A percentile compares a stretch with the other conserved stretches of the same genome.
Evolutionary conservation across 1,284 basidiomycete genomes (phyloP).

Genomic region (Fomitopsis schrenkii): DNA sequence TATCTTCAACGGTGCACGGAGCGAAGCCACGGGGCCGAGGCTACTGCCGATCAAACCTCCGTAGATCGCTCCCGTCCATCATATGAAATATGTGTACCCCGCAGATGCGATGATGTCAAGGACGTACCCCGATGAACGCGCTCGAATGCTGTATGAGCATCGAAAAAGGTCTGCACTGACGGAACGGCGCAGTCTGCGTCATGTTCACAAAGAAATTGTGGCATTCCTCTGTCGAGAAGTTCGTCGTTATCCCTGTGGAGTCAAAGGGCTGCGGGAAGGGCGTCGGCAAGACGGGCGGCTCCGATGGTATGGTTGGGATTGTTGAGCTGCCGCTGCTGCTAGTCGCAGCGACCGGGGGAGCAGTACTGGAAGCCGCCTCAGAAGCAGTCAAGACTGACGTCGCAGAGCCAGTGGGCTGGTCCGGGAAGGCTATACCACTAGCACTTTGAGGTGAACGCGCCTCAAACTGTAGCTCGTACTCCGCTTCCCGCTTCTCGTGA

Average conservation of each 20-base stretch:
- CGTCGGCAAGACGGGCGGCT: slow-evolving; percentile 48
- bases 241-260: slow-evolving; percentile 45
- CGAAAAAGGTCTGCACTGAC: slow-evolving; percentile 72
- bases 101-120: neutral
- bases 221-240: slow-evolving; percentile 63
- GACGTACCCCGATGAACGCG: slow-evolving; percentile 52
- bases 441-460: neutral
- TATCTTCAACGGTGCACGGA: neutral
- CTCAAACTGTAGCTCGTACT: neutral
- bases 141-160: slow-evolving; percentile 58
- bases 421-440: slow-evolving; percentile 9
- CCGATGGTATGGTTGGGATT: slow-evolving; percentile 28
- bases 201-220: slow-evolving; percentile 70
- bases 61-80: neutral
- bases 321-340: slow-evolving; percentile 5
- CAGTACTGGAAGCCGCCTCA: slow-evolving; percentile 4
- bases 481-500: slow-evolving; percentile 7
- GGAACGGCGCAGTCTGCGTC: slow-evolving; percentile 56
- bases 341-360: slow-evolving; percentile 12
- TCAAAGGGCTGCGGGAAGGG: slow-evolving; percentile 80
- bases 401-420: slow-evolving; percentile 7
- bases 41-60: neutral
- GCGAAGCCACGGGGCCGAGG: neutral
- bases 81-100: neutral
- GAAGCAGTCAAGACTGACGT: slow-evolving; percentile 2